Evolutionary conservation across 129 eudicot species (phyloP).

Genomic region (carrot (Daucus carota)): DNA sequence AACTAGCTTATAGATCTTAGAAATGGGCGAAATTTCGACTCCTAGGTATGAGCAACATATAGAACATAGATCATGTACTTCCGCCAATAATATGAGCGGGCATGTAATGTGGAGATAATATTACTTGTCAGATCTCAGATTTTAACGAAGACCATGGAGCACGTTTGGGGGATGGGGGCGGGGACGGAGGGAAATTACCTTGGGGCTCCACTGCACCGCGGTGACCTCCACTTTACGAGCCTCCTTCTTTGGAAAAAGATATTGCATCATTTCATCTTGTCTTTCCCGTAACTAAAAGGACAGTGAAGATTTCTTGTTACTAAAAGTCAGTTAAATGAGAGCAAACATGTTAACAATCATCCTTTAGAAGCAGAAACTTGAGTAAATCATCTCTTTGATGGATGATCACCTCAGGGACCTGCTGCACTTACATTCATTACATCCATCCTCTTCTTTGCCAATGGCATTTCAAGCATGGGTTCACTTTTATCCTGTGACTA

Average conservation of each 20-base stretch:
- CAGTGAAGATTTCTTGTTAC: constrained; percentile 27
- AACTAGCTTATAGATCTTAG: background rate
- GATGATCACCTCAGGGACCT: constrained; percentile 23
- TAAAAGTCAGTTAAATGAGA: background rate
- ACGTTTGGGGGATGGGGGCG: background rate
- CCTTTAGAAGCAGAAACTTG: background rate
- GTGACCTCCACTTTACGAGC: constrained; percentile 83
- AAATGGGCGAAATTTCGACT: background rate
- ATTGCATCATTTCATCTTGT: constrained; percentile 42
- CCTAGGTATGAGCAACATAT: background rate
- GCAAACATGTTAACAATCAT: background rate
- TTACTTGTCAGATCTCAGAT: background rate
- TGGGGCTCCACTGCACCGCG: constrained; percentile 64
- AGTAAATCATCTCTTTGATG: background rate
- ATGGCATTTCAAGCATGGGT: constrained; percentile 45
- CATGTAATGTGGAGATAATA: background rate
- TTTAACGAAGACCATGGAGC: constrained; percentile 32
- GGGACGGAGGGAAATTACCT: background rate
- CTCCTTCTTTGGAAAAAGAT: constrained; percentile 66
- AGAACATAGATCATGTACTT: background rate
- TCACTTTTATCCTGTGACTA: constrained; percentile 19
- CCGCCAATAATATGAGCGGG: background rate
- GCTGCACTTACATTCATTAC: constrained; percentile 80
- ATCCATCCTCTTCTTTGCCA: constrained; percentile 75
- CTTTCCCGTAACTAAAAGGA: background rate